Conservation (phyloP, 2,329 filamentous ascomycete genomes). For the Ascosphaera pollenicola region DNA sequence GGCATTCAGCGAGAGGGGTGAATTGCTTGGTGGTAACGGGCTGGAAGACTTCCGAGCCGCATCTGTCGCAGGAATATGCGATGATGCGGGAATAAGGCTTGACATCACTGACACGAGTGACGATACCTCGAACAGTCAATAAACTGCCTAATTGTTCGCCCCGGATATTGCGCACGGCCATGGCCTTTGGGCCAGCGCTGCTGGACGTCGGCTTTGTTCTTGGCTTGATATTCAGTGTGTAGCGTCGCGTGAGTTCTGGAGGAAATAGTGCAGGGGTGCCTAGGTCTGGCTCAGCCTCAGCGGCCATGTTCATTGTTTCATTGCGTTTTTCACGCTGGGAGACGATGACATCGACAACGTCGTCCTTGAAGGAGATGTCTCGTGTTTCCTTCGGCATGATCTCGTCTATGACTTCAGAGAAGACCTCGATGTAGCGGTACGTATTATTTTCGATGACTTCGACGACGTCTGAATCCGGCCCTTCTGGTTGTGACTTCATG, state of each 20-base stretch:
- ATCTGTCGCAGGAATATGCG: constrained; percentile 92
- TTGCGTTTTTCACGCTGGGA: constrained; percentile 74
- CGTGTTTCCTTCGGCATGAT: constrained; percentile 57
- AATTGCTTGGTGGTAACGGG: constrained; percentile 82
- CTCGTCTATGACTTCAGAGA: constrained; percentile 73
- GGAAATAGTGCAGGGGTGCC: constrained; percentile 62
- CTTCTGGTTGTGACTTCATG: constrained; percentile 47
- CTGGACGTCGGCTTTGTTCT: constrained; percentile 49
- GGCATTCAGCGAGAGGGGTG: constrained; percentile 65
- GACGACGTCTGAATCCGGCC: constrained; percentile 44
- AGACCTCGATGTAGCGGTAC: constrained; percentile 81
- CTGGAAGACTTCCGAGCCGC: constrained; percentile 94
- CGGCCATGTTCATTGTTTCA: constrained; percentile 46
- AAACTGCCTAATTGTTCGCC: constrained; percentile 83
- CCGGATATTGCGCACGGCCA: constrained; percentile 83
- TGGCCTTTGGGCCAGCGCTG: constrained; percentile 35
- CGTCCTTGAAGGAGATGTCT: constrained; percentile 87
- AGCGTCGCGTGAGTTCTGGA: constrained; percentile 73
- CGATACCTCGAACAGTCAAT: constrained; percentile 85
- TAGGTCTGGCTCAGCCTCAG: constrained; percentile 42
- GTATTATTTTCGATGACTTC: constrained; percentile 77
- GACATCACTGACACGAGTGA: constrained; percentile 88
- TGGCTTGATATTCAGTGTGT: constrained; percentile 92
- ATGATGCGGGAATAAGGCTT: constrained; percentile 97
- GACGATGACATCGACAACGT: constrained; percentile 93